Percentiles rank a stretch among this genome's conserved stretches.
These are phyloP conservation scores for Calycina marina DNA, from an alignment of 2,329 filamentous ascomycete genomes.

Conservation along the genomic window DNA sequence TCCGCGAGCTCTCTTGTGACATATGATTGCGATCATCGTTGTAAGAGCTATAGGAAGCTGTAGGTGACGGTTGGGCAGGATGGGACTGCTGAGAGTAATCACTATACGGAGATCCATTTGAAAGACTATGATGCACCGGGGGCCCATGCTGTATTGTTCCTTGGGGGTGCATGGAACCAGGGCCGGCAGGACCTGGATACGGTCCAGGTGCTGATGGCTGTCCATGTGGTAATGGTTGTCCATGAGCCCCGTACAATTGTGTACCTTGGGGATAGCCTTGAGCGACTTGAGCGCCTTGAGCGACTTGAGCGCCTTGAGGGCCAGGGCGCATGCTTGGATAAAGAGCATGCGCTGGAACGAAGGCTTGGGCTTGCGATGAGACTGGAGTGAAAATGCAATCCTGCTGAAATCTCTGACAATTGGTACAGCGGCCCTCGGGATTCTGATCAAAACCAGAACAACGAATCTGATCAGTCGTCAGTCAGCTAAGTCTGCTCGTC, in stretches of 20 bases:
- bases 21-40: slow-evolving; percentile 7
- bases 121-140: not conserved
- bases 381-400: slow-evolving; percentile 68
- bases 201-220: too few species aligned
- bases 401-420: slow-evolving; percentile 60
- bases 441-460: slow-evolving; percentile 63
- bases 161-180: too few species aligned
- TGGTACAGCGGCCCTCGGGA: slow-evolving; percentile 56
- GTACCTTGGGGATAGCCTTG: slow-evolving; percentile 15
- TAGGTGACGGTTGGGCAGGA: slow-evolving; percentile 21
- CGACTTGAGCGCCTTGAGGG: slow-evolving; percentile 19
- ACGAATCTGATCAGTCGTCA: slow-evolving; percentile 40
- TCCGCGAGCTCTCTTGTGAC: slow-evolving; percentile 16
- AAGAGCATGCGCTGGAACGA: slow-evolving; percentile 57
- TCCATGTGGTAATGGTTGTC: slow-evolving; percentile 26
- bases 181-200: slow-evolving; percentile 12
- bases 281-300: slow-evolving; percentile 20
- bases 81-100: too few species aligned
- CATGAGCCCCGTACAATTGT: slow-evolving; percentile 26
- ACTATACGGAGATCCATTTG: slow-evolving; percentile 14
- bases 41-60: slow-evolving; percentile 18
- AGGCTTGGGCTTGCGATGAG: slow-evolving; percentile 58
- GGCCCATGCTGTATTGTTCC: not conserved
- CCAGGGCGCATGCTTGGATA: slow-evolving; percentile 37
- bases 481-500: not conserved